These are phyloP conservation scores for Pogostemon cablin DNA, from an alignment of 257 asterid species.

Conservation along the genomic window DNA sequence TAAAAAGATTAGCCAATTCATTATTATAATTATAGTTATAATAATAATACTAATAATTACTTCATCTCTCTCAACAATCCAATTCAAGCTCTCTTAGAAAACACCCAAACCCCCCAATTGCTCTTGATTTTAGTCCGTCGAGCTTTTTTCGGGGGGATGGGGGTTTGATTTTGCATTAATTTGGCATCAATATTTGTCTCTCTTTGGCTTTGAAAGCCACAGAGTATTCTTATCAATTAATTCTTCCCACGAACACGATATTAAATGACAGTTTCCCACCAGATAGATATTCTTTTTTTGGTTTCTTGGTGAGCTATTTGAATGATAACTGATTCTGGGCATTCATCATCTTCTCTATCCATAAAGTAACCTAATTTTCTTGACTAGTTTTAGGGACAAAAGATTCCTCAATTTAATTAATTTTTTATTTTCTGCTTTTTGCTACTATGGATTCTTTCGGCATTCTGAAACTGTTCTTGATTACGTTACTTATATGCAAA, in stretches of 20 bases:
- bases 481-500: constrained; percentile 37
- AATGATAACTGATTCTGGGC: constrained; percentile 25
- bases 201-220: constrained; percentile 42
- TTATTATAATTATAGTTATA: too few relatives aligned
- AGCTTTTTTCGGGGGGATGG: constrained; percentile 54
- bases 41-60: too few relatives aligned
- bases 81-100: constrained; percentile 32
- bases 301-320: constrained; percentile 31
- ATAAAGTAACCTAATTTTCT: constrained; percentile 15
- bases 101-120: constrained; percentile 40
- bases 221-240: not conserved
- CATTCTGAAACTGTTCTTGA: constrained; percentile 29
- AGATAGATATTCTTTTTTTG: constrained; percentile 16
- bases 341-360: constrained; percentile 14
- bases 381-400: constrained; percentile 11
- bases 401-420: constrained; percentile 17
- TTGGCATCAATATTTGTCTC: constrained; percentile 18
- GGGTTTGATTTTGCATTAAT: constrained; percentile 30
- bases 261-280: constrained; percentile 14
- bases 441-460: constrained; percentile 30
- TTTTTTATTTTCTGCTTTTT: constrained; percentile 17
- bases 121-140: constrained; percentile 63
- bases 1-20: too few relatives aligned
- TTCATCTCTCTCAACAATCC: constrained; percentile 19
- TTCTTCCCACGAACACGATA: constrained; percentile 17